Base-by-base conservation (phyloP, 148 eudicot species). In the Polygonum maritimum region DNA sequence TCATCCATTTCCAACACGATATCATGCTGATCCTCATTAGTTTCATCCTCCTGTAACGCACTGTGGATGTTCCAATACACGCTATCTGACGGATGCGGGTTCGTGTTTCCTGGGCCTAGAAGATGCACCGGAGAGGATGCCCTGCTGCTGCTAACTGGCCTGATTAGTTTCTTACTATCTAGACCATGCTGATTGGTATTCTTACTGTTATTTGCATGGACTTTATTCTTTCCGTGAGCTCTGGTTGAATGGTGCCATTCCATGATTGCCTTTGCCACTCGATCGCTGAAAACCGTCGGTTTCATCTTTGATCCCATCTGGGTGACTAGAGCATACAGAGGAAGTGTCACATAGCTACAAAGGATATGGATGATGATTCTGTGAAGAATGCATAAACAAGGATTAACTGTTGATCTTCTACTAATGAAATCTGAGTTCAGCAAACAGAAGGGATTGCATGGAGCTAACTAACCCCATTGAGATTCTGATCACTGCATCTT, bases 261-360 rank as follows among this genome's bases (percentile, higher is more conserved):
- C 21, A 55, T 67, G 15, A 88, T 74, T 2, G 89, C 91, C 22
- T 73, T 78, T 0, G 85, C 89, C 14, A 88, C 82, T 16, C 76
- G 77, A 26, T 84, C 89, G 2, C 85, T 81, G 82, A 88, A 88
- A 47, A 86, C 80, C 1, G 89, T 79, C 16, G 91, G 83, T 70
- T 83, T 88, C 91, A 86, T 84, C 15, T 60, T 88, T 11, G 91
- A 82, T 21, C 89, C 87, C 91, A 88, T 86, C 87, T 87, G 91
- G 51, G 86, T 86, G 26, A 88, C 91, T 36, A 88, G 48, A 38
- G 91, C 91, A 69, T 88, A 88, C 31, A 86, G 83, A 49, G 91
- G 91, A 33, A 88, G 86, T 76, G 86, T 88, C 33, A 86, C 85
- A 51, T 88, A 88, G 79, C 91, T 86, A 89, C 91, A 88, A 2